Evolutionary conservation across 2,329 filamentous ascomycete species (phyloP).

Genomic region (Nothophaeocryptopus gaeumannii): DNA sequence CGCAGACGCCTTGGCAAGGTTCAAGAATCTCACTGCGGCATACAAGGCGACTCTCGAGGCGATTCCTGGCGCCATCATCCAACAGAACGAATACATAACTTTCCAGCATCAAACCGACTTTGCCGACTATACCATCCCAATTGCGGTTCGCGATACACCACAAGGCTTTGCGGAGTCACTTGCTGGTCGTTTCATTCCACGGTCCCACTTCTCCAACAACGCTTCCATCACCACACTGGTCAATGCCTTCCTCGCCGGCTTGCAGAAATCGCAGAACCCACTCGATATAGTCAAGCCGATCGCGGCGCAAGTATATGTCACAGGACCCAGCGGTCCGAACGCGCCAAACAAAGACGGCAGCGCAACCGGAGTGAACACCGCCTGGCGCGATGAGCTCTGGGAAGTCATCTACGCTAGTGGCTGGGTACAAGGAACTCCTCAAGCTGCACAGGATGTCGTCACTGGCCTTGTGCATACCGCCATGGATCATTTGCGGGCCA

Average conservation of each 20-base stretch:
- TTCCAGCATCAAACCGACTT: conserved; percentile 5
- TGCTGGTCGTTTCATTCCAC: conserved; percentile 3
- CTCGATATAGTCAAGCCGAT: background rate
- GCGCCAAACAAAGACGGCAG: conserved; percentile 2
- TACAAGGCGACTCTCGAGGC: background rate
- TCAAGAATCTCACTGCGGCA: conserved; percentile 4
- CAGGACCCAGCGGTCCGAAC: background rate
- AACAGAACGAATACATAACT: conserved; percentile 1
- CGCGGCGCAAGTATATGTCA: conserved; percentile 1
- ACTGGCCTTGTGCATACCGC: background rate
- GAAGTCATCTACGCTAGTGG: background rate
- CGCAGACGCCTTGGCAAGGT: background rate
- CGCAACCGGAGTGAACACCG: background rate
- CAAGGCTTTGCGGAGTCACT: conserved; percentile 4
- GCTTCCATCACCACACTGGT: no score
- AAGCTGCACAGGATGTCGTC: background rate
- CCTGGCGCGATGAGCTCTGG: conserved; percentile 1
- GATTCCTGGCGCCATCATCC: background rate
- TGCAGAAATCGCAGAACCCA: conserved; percentile 3
- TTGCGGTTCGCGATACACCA: background rate
- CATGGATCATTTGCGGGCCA: conserved; percentile 4
- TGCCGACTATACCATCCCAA: background rate
- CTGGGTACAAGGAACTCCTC: background rate
- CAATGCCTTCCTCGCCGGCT: no score
- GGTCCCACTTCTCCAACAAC: no score